Percentiles rank a stretch among this genome's conserved stretches.
Conservation (phyloP, 176 grass and related monocot species). For the Zizania latifolia region DNA sequence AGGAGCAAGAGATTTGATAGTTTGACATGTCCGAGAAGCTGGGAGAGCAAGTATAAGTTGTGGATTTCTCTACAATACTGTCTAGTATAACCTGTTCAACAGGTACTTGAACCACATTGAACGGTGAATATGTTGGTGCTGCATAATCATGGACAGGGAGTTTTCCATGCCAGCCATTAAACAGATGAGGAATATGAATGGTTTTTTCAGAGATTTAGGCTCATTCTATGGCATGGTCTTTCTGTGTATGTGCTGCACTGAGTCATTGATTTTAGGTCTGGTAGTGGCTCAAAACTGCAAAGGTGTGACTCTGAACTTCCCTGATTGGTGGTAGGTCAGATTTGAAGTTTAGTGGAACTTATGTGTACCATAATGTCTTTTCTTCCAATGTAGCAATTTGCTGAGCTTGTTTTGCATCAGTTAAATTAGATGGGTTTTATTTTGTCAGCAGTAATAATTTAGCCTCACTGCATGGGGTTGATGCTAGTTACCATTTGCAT, state of each 20-base stretch:
- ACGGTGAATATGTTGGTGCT: not conserved
- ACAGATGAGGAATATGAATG: not conserved
- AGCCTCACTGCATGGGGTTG: not conserved
- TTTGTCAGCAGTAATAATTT: not conserved
- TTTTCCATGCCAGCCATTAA: not conserved
- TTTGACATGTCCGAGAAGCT: not conserved
- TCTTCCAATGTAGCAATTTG: not conserved
- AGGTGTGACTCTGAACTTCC: not conserved
- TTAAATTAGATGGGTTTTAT: not conserved
- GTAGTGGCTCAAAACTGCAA: not conserved
- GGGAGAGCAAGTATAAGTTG: not conserved
- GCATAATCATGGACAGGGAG: not conserved
- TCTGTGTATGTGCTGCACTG: not conserved
- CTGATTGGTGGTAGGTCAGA: not conserved
- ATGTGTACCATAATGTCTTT: not conserved
- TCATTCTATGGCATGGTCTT: not conserved
- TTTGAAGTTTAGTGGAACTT: not conserved
- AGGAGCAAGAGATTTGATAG: conserved; percentile 15
- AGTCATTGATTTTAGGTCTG: not conserved
- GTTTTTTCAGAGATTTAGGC: not conserved
- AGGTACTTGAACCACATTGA: not conserved
- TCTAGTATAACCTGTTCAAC: not conserved
- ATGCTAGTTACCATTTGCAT: not conserved
- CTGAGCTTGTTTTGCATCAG: not conserved
- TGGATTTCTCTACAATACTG: not conserved